Conservation (phyloP, 1,284 basidiomycete genomes). For the Chalciporus sp. region DNA sequence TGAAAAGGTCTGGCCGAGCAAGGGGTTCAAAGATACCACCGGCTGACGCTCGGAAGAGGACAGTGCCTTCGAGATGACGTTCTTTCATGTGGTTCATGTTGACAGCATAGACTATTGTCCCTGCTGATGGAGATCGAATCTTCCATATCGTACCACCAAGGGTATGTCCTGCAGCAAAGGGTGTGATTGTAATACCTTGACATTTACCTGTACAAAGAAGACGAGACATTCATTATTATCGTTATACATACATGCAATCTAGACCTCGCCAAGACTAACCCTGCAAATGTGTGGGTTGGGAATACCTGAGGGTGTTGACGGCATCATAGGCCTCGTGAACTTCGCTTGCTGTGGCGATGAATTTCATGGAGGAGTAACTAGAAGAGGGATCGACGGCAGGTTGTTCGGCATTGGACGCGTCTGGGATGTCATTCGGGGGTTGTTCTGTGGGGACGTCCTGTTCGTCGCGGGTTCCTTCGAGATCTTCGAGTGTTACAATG, state of each 20-base stretch:
- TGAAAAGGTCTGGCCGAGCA: conserved; percentile 87
- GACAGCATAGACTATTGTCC: conserved; percentile 94
- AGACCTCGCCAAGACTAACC: conserved; percentile 51
- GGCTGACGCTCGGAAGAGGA: conserved; percentile 70
- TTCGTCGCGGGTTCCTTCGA: conserved; percentile 79
- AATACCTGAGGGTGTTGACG: conserved; percentile 91
- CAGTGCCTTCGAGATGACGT: conserved; percentile 94
- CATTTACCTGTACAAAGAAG: conserved; percentile 67
- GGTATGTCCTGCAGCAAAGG: conserved; percentile 95
- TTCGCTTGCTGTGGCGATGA: conserved; percentile 77
- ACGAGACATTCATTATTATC: conserved; percentile 1
- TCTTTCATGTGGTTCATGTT: conserved; percentile 97
- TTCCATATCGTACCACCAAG: conserved; percentile 99
- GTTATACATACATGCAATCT: conserved; percentile 7
- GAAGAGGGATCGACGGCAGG: conserved; percentile 6
- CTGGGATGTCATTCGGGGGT: conserved; percentile 21
- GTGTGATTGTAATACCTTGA: conserved; percentile 92
- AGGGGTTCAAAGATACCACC: conserved; percentile 88
- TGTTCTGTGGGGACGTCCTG: conserved; percentile 59
- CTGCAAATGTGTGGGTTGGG: conserved; percentile 94
- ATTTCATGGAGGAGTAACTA: conserved; percentile 48
- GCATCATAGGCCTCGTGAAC: conserved; percentile 95
- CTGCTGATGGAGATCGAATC: conserved; percentile 93
- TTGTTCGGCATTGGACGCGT: conserved; percentile 33
- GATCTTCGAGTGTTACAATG: conserved; percentile 84